Percentiles rank a stretch among this genome's conserved stretches.
Evolutionary conservation across 495 filamentous ascomycete species (phyloP).

Genomic region (Eremomyces bilateralis): DNA sequence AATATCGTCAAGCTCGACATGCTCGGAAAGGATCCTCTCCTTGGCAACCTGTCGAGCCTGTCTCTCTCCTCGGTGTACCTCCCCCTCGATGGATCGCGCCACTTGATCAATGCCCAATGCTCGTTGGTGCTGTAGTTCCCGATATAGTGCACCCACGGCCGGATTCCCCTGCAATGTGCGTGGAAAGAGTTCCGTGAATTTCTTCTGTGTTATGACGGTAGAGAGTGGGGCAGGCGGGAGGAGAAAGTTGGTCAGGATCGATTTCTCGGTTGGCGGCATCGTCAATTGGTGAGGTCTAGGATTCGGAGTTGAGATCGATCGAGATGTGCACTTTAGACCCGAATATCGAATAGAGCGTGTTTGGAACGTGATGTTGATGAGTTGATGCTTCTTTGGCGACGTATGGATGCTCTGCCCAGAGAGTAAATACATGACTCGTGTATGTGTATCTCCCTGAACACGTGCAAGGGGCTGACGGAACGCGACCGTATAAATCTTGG

Average conservation of each 20-base stretch:
- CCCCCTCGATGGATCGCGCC: constrained; percentile 40
- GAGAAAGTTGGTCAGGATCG: constrained; percentile 57
- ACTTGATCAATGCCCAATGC: constrained; percentile 46
- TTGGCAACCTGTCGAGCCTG: constrained; percentile 39
- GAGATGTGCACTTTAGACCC: too few relatives aligned
- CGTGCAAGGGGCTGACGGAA: too few relatives aligned
- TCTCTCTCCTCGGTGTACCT: constrained; percentile 38
- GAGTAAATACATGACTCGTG: too few relatives aligned
- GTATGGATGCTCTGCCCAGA: too few relatives aligned
- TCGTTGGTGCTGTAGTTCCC: constrained; percentile 52
- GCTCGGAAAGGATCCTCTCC: constrained; percentile 28
- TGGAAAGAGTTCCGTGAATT: constrained; percentile 63
- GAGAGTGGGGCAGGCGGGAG: constrained; percentile 53
- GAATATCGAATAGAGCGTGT: too few relatives aligned
- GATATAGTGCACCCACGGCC: constrained; percentile 53
- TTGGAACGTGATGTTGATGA: too few relatives aligned
- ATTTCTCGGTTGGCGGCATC: constrained; percentile 52
- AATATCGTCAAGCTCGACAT: constrained; percentile 28
- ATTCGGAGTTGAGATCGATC: too few relatives aligned
- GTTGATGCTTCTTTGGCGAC: too few relatives aligned
- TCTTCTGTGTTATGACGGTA: constrained; percentile 44
- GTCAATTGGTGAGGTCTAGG: constrained; percentile 1
- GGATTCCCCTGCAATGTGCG: constrained; percentile 43
- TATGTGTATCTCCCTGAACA: too few relatives aligned
- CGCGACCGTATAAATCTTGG: too few relatives aligned